Evolutionary conservation across 73 alveolate genomes (phyloP).

Genomic region (Blepharisma stoltei): DNA sequence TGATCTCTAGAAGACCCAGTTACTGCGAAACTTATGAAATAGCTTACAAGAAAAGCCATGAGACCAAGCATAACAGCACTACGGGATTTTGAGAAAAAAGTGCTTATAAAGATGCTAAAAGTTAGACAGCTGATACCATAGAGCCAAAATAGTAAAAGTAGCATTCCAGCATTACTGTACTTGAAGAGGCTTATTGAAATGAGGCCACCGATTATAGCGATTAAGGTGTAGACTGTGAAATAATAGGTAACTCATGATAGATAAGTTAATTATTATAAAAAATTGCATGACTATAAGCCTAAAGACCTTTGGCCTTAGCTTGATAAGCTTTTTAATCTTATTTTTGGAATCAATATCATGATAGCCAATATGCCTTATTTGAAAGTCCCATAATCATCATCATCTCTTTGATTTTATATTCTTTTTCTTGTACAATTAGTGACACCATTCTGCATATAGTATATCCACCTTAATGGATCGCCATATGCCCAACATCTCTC

Average conservation of each 20-base stretch:
- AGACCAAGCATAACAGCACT: slow-evolving; percentile 73
- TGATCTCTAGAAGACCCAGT: slow-evolving; percentile 39
- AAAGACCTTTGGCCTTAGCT: too few species aligned
- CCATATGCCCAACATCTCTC: too few species aligned
- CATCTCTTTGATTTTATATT: slow-evolving; percentile 91
- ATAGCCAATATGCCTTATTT: slow-evolving; percentile 71
- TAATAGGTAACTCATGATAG: slow-evolving; percentile 75
- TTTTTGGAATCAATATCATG: too few species aligned
- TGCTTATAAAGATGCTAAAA: slow-evolving; percentile 11
- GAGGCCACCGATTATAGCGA: slow-evolving; percentile 1
- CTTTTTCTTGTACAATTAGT: slow-evolving; percentile 71
- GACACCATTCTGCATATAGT: slow-evolving; percentile 15
- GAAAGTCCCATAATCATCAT: slow-evolving; percentile 97
- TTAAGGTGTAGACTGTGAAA: slow-evolving; percentile 48
- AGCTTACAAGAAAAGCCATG: slow-evolving; percentile 63
- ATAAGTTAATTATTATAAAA: too few species aligned
- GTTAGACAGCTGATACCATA: slow-evolving; percentile 6
- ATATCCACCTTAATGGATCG: too few species aligned
- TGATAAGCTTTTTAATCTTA: too few species aligned
- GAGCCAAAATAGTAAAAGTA: neutral
- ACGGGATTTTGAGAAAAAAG: slow-evolving; percentile 76
- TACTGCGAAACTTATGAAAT: slow-evolving; percentile 64
- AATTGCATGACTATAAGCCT: too few species aligned
- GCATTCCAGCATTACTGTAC: neutral
- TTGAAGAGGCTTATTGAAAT: neutral